These are phyloP conservation scores for Ogataea minuta DNA, from an alignment of 805 yeast genomes.

Conservation along the genomic window DNA sequence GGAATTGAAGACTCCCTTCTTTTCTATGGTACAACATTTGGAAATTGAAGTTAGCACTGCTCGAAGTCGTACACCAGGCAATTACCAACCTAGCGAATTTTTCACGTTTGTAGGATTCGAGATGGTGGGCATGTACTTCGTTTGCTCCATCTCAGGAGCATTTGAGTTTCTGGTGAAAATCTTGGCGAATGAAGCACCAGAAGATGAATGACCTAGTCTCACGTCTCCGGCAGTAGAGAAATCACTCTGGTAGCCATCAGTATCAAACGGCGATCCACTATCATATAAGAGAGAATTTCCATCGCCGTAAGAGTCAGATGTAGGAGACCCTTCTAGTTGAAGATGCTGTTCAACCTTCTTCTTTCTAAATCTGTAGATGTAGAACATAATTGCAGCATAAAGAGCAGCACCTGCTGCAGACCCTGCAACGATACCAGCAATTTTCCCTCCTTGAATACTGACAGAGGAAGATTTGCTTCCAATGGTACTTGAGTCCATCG, in stretches of 20 bases:
- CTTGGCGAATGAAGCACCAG: constrained; percentile 17
- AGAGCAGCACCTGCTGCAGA: constrained; percentile 72
- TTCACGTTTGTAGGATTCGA: constrained; percentile 69
- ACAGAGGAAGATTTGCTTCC: constrained; percentile 15
- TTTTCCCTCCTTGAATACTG: constrained; percentile 32
- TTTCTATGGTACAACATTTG: constrained; percentile 6
- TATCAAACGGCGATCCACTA: constrained; percentile 1
- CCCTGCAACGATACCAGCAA: constrained; percentile 82
- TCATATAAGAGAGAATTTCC: constrained; percentile 5
- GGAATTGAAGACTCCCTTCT: not conserved
- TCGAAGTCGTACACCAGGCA: not conserved
- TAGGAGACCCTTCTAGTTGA: constrained; percentile 10
- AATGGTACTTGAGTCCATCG: constrained; percentile 23
- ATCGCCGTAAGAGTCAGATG: constrained; percentile 2
- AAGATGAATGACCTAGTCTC: constrained; percentile 14
- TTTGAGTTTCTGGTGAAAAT: constrained; percentile 15
- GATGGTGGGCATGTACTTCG: constrained; percentile 43
- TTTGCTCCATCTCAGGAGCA: constrained; percentile 20
- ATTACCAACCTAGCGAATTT: constrained; percentile 72
- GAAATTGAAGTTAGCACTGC: not conserved
- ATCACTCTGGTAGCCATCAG: constrained; percentile 8
- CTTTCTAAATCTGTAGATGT: constrained; percentile 47
- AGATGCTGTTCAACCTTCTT: constrained; percentile 17
- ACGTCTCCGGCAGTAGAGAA: constrained; percentile 11
- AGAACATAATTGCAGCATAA: constrained; percentile 59